These are phyloP conservation scores for Eimeria sp. DNA, from an alignment of 169 alveolate genomes.

Conservation along the genomic window DNA sequence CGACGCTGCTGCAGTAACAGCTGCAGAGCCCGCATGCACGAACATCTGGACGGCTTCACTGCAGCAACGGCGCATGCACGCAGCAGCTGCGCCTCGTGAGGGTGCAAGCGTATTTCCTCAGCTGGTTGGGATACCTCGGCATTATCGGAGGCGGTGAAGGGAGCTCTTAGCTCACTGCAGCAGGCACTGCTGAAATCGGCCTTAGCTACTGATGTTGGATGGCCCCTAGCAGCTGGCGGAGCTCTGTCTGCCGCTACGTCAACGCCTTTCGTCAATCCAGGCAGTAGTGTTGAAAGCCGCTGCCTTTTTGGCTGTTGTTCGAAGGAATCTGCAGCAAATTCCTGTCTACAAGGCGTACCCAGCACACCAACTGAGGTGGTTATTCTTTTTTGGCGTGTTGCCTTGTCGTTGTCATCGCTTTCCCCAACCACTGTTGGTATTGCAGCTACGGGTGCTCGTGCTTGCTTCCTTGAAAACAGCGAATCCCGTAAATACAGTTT, in stretches of 20 bases:
- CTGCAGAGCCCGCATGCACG: constrained; percentile 56
- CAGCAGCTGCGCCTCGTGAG: constrained; percentile 67
- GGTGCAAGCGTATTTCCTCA: not conserved
- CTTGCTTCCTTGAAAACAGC: not conserved
- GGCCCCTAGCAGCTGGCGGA: not conserved
- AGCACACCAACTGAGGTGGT: not conserved
- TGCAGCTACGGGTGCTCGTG: constrained; percentile 37
- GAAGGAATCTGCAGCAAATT: not conserved
- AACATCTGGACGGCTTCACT: constrained; percentile 17
- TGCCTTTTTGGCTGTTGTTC: not conserved
- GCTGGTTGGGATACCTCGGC: not conserved
- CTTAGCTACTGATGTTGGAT: not conserved
- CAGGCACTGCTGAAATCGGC: not conserved
- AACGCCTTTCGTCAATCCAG: not conserved
- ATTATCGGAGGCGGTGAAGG: not conserved
- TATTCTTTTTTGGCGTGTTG: not conserved
- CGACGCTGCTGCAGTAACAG: constrained; percentile 55
- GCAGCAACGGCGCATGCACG: constrained; percentile 58
- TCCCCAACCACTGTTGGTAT: not conserved
- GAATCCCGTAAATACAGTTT: not conserved
- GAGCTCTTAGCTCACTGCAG: not conserved
- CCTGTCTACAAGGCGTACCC: not conserved
- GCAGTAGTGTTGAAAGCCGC: not conserved
- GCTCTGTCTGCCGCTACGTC: not conserved
- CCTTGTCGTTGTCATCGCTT: not conserved